phyloP scores from a whole-genome alignment of 1,139 yeast species.

The Lodderomyces orthopsilosis region DNA sequence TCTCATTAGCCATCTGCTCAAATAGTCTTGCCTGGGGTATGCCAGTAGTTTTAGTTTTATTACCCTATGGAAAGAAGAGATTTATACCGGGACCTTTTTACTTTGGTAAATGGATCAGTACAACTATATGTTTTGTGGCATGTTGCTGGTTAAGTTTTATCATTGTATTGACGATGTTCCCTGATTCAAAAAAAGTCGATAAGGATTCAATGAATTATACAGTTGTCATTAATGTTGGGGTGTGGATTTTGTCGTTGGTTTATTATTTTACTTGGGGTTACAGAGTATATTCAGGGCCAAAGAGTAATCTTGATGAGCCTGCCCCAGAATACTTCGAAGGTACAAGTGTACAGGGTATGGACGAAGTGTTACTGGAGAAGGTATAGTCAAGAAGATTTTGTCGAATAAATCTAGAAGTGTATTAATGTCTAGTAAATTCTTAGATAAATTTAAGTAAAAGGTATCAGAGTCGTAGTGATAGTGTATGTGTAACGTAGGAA shows the following conservation, averaged over 20 bases:
- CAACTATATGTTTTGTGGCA: conserved; percentile 24
- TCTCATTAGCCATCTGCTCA: conserved; percentile 49
- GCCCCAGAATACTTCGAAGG: conserved; percentile 1
- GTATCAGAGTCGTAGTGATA: too few relatives aligned
- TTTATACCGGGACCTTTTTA: conserved; percentile 66
- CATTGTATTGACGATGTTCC: conserved; percentile 41
- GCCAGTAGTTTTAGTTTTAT: conserved; percentile 36
- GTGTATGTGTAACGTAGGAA: too few relatives aligned
- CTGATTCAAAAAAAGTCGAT: conserved; percentile 27
- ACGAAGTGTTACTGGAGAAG: conserved; percentile 4
- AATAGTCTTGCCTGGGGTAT: conserved; percentile 28
- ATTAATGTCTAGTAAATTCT: too few relatives aligned
- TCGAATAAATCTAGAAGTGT: background rate
- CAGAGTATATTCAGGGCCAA: conserved; percentile 33
- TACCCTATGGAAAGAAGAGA: conserved; percentile 40
- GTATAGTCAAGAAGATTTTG: background rate
- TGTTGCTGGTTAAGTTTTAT: conserved; percentile 28
- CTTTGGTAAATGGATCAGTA: conserved; percentile 50
- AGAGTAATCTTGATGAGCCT: conserved; percentile 25
- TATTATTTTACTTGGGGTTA: conserved; percentile 31
- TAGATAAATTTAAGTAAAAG: too few relatives aligned
- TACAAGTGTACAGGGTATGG: background rate
- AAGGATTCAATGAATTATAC: conserved; percentile 37
- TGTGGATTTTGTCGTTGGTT: conserved; percentile 28
- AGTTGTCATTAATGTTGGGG: conserved; percentile 33